Evolutionary conservation across 331 rosid species (phyloP).

Genomic region (Acacia pycnantha): DNA sequence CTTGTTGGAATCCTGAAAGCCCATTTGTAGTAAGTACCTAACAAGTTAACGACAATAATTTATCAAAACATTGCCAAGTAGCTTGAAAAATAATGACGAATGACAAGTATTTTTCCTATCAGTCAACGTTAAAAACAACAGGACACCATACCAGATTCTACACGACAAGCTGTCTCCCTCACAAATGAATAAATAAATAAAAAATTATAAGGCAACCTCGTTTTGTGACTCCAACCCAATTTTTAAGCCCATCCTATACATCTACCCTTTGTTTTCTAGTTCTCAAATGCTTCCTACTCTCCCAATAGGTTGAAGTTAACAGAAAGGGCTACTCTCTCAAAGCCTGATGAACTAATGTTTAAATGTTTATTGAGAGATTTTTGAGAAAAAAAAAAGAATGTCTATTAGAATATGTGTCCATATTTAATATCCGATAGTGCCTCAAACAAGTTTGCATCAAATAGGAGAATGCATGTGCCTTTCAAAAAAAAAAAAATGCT

Average conservation of each 20-base stretch:
- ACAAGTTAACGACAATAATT: conserved; percentile 9
- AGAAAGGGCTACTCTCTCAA: too few relatives aligned
- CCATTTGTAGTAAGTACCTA: background rate
- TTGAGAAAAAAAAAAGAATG: too few relatives aligned
- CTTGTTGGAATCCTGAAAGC: conserved; percentile 17
- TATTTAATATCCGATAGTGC: too few relatives aligned
- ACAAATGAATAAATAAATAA: conserved; percentile 8
- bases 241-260: background rate
- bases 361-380: too few relatives aligned
- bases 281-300: background rate
- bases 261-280: conserved; percentile 9
- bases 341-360: too few relatives aligned
- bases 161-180: conserved; percentile 17
- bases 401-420: too few relatives aligned
- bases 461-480: too few relatives aligned
- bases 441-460: too few relatives aligned
- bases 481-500: too few relatives aligned
- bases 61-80: conserved; percentile 13
- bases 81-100: conserved; percentile 9
- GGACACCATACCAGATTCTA: background rate
- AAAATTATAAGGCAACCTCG: background rate
- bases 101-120: background rate
- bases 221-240: conserved; percentile 3
- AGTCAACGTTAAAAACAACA: background rate
- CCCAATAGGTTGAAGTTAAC: too few relatives aligned